Percentiles rank a stretch among this genome's conserved stretches.
These are phyloP conservation scores for Sphaerulina vaccinii DNA, from an alignment of 2,329 filamentous ascomycete species.

Conservation along the genomic window DNA sequence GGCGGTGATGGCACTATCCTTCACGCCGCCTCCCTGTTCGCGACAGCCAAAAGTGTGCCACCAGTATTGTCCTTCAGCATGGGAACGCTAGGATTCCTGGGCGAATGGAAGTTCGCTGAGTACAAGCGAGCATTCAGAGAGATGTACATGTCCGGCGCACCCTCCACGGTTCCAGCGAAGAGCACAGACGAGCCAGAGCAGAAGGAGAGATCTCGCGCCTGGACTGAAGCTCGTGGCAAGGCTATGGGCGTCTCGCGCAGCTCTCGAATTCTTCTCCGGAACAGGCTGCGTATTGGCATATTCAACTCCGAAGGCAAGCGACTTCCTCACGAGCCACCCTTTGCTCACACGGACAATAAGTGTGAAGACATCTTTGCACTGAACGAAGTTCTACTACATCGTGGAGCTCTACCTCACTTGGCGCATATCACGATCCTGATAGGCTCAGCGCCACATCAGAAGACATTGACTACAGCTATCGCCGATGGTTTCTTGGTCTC, in stretches of 20 bases:
- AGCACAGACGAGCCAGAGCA: constrained; percentile 26
- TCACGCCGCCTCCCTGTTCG: constrained; percentile 82
- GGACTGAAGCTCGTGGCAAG: constrained; percentile 75
- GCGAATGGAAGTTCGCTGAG: constrained; percentile 93
- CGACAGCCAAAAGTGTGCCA: constrained; percentile 75
- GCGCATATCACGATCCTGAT: constrained; percentile 90
- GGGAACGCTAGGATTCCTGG: constrained; percentile 91
- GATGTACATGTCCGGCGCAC: constrained; percentile 78
- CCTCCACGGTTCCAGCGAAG: constrained; percentile 23
- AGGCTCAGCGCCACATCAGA: constrained; percentile 57
- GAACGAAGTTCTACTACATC: constrained; percentile 93
- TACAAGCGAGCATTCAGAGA: constrained; percentile 90
- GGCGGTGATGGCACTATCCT: constrained; percentile 92
- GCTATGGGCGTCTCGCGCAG: constrained; percentile 72
- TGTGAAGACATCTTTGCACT: constrained; percentile 65
- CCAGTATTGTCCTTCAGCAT: constrained; percentile 95
- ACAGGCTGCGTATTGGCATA: constrained; percentile 81
- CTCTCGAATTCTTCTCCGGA: constrained; percentile 80
- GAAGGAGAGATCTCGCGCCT: constrained; percentile 45
- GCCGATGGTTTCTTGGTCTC: constrained; percentile 93
- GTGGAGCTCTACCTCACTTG: constrained; percentile 84
- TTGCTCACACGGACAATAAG: constrained; percentile 34
- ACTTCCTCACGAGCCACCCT: constrained; percentile 38
- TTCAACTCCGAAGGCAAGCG: constrained; percentile 67
- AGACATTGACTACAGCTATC: constrained; percentile 88